Evolutionary conservation across 306 rosid genomes (phyloP), one percentile per base, ranked within the genome.

Genomic region (Betula pendula): DNA sequence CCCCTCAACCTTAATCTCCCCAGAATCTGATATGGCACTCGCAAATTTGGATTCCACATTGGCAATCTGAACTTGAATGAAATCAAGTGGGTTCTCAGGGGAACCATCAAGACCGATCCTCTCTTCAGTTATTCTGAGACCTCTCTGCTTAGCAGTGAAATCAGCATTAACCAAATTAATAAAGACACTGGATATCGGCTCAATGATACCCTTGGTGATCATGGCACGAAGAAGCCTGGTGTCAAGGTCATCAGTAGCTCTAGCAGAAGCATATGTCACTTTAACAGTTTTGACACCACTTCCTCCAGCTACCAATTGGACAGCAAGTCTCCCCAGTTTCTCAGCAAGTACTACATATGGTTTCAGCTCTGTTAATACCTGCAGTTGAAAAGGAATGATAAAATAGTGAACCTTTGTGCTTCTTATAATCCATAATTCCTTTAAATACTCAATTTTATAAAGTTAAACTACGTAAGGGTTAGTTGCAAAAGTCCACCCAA

Each of bases 211-310:
- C 91, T 95, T 92, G 42, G 85, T 92, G 80, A 96, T 96, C 99
- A 96, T 96, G 80, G 99, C 99, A 52, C 99, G 99, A 40, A 96
- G 91, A 73, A 96, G 83, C 74, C 99, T 92, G 31, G 99, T 92
- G 86, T 96, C 99, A 72, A 96, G 96, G 81, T 96, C 98, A 86
- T 96, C 98, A 31, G 97, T 96, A 35, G 93, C 98, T 84, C 99
- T 91, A 0, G 97, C 77, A 31, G 98, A 92, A 44, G 93, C 92
- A 72, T 96, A 96, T 27, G 94, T 75, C 59, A 96, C 99, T 85
- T 91, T 92, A 71, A 96, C 98, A 31, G 81, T 88, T 81, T 96
- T 96, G 53, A 96, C 96, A 50, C 99, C 99, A 52, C 97, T 92
- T 75, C 99, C 99, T 79, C 99, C 99, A 0, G 99, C 93, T 48